Evolutionary conservation across 768 basidiomycete species (phyloP).

Genomic region (Tubosaeta sp.): DNA sequence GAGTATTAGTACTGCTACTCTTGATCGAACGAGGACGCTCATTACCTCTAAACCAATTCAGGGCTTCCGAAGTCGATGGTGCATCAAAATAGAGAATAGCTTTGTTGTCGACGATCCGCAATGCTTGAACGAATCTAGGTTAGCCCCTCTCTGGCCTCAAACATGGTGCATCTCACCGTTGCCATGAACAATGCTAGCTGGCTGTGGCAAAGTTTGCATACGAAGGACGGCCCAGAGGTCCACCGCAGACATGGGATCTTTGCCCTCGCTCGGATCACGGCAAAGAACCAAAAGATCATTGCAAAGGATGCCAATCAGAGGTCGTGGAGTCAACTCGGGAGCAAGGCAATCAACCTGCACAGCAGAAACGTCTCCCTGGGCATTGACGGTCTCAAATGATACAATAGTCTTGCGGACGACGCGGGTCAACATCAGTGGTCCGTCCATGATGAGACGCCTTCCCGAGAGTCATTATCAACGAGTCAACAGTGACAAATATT

Average conservation of each 20-base stretch:
- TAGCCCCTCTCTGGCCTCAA: conserved; percentile 3
- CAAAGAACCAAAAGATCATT: conserved; percentile 93
- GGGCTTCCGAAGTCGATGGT: conserved; percentile 75
- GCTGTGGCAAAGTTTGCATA: conserved; percentile 91
- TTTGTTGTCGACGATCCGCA: conserved; percentile 89
- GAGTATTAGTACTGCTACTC: conserved; percentile 4
- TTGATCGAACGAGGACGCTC: conserved; percentile 6
- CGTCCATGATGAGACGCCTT: conserved; percentile 93
- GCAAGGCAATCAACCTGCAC: conserved; percentile 90
- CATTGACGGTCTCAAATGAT: conserved; percentile 74
- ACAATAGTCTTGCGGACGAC: conserved; percentile 83
- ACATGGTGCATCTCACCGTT: conserved; percentile 49
- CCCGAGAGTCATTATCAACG: conserved; percentile 7
- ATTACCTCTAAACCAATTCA: conserved; percentile 87
- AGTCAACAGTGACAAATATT: not conserved
- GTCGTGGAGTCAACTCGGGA: conserved; percentile 77
- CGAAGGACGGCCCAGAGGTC: conserved; percentile 97
- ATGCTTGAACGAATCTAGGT: conserved; percentile 40
- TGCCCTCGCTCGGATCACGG: conserved; percentile 78
- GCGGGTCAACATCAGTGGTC: conserved; percentile 77
- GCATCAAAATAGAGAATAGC: conserved; percentile 88
- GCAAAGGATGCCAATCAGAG: conserved; percentile 79
- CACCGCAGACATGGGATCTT: conserved; percentile 67
- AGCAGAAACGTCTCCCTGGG: conserved; percentile 71
- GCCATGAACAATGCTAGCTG: conserved; percentile 85